These are phyloP conservation scores for Trichoderma sp. DNA, from an alignment of 2,329 filamentous ascomycete genomes.

Conservation along the genomic window DNA sequence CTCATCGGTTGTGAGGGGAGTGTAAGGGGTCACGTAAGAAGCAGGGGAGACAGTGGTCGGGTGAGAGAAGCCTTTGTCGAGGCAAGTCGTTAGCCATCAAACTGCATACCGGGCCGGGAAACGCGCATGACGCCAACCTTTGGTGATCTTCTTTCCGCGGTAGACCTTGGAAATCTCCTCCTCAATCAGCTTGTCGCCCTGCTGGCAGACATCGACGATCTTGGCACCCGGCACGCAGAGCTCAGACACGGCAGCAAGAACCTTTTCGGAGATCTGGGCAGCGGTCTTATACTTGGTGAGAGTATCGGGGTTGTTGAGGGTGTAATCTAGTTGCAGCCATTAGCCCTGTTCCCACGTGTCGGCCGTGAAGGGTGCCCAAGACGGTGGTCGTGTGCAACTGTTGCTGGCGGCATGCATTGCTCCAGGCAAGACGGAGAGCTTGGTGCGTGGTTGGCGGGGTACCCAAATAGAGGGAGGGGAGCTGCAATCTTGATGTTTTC, in stretches of 20 bases:
- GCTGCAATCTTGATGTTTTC: background rate
- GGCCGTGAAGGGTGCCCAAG: background rate
- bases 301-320: conserved; percentile 87
- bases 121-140: conserved; percentile 56
- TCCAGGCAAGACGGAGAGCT: conserved; percentile 1
- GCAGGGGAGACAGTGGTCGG: conserved; percentile 93
- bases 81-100: background rate
- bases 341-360: background rate
- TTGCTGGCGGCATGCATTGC: background rate
- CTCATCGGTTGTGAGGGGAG: conserved; percentile 80
- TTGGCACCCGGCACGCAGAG: conserved; percentile 80
- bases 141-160: conserved; percentile 94
- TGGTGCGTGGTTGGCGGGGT: conserved; percentile 11
- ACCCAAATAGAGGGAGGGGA: background rate
- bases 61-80: conserved; percentile 72
- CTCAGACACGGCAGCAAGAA: conserved; percentile 77
- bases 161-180: conserved; percentile 95
- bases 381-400: conserved; percentile 6
- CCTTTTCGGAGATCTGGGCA: conserved; percentile 91
- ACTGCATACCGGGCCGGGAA: background rate
- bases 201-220: conserved; percentile 90
- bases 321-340: conserved; percentile 61
- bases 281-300: conserved; percentile 99
- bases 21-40: conserved; percentile 95
- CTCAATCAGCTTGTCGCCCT: conserved; percentile 90